Percentiles rank a stretch among this genome's conserved stretches.
phyloP scores from a whole-genome alignment of 129 eudicot genomes.

The Artemisia tridentata region DNA sequence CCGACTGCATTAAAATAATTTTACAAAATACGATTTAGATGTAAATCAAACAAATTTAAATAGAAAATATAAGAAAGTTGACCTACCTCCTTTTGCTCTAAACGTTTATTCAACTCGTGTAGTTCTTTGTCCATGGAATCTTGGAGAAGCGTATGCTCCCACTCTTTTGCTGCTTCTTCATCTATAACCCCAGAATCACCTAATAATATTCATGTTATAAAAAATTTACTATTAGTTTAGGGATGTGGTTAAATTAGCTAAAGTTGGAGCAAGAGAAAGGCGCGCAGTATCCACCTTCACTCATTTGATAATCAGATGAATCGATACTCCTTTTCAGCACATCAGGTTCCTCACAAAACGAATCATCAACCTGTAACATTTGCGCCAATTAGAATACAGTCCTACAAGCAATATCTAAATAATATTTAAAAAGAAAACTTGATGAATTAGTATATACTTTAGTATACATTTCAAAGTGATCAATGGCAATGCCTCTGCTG shows the following conservation, averaged over 20 bases:
- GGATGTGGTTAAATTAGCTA: constrained; percentile 12
- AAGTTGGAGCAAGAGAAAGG: constrained; percentile 8
- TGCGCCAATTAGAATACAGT: too few relatives aligned
- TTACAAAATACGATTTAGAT: background rate
- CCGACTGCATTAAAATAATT: constrained; percentile 53
- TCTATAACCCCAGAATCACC: constrained; percentile 85
- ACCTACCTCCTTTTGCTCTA: constrained; percentile 88
- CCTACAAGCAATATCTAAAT: too few relatives aligned
- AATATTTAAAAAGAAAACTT: too few relatives aligned
- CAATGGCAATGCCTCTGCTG: too few relatives aligned
- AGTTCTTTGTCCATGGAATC: constrained; percentile 92
- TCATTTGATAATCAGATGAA: constrained; percentile 78
- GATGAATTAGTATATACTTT: too few relatives aligned
- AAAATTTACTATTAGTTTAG: background rate
- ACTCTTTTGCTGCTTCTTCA: constrained; percentile 89
- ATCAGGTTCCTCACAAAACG: constrained; percentile 58
- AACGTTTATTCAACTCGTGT: constrained; percentile 69
- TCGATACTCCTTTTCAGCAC: constrained; percentile 70
- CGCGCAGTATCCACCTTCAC: constrained; percentile 65
- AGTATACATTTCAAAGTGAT: too few relatives aligned
- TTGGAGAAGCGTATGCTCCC: constrained; percentile 95
- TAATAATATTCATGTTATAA: constrained; percentile 28
- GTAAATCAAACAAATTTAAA: background rate
- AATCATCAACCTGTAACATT: constrained; percentile 49
- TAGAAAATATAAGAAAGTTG: background rate